Base-by-base conservation (phyloP, 2,329 filamentous ascomycete species). In the Sporothrix brasiliensis region DNA sequence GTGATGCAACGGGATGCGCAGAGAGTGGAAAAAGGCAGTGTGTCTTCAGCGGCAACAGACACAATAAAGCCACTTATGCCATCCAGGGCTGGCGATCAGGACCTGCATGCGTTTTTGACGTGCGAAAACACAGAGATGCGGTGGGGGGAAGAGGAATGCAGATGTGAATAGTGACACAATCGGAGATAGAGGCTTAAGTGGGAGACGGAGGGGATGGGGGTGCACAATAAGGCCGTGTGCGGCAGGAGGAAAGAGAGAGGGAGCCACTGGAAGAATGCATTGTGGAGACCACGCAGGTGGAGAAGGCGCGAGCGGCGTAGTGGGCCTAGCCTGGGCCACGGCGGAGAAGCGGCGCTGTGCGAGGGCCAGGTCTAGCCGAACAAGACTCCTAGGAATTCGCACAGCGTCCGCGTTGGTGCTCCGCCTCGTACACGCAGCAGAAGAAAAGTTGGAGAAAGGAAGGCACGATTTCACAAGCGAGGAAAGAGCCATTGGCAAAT, bases 401-500 rank as follows among this genome's bases (percentile, higher is more conserved):
- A 63, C 58, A 24, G 39, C 24, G 19, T 2, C 34, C 10, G 9
- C 39, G 1, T 27, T 14, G 4, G 39, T 47, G 7, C 58, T 47
- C 58, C 58, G 58, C 10, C 13, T 44, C 41, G 41, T 44, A 44
- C 41, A 11, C 58, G 44, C 58, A 61, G 39, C 30, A n/a, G 56
- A 6, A 14, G 34, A 39, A 39, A 61, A 63, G 21, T 63, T 63
- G 58, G 58, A 47, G 58, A 63, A 44, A 24, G 34, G 34, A 34
- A 56, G 54, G 21, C n/a, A n/a, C 27, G 16, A 41, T n/a, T 11
- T 24, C 47, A 49, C n/a, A 24, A 44, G n/a, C 58, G 39, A 61
- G 39, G 58, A 39, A 63, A 60, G 41, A 56, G 50, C 68, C 60
- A 66, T 61, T 68, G 65, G 58, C 68, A 69, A 69, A 63, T 69